A percentile compares a stretch with the other conserved stretches of the same genome.
Evolutionary conservation across 345 rosid species (phyloP).

Genomic region (Geranium brycei): DNA sequence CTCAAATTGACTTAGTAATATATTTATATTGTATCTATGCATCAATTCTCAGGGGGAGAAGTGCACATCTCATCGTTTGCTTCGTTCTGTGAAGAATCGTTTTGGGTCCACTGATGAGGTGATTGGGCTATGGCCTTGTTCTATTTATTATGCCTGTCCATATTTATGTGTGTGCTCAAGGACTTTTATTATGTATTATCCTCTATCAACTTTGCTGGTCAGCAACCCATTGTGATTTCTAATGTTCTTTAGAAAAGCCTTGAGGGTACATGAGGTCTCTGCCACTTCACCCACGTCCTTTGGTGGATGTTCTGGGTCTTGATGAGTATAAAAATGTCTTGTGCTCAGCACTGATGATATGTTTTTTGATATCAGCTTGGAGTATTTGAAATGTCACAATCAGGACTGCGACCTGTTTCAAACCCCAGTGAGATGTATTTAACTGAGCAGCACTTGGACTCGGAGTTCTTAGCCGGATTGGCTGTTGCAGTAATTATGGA

Average conservation of each 20-base stretch:
- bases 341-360: not conserved
- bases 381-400: constrained; percentile 74
- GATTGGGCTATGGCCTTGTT: not conserved
- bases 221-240: too few species aligned
- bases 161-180: too few species aligned
- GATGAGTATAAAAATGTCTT: not conserved
- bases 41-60: constrained; percentile 60
- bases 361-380: constrained; percentile 47
- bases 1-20: not conserved
- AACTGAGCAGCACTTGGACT: constrained; percentile 52
- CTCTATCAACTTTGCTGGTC: too few species aligned
- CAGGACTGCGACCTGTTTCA: constrained; percentile 60
- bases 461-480: constrained; percentile 74
- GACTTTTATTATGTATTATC: too few species aligned
- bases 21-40: not conserved
- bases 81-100: constrained; percentile 88
- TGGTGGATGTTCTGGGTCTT: not conserved
- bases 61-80: constrained; percentile 67
- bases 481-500: constrained; percentile 89
- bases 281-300: too few species aligned
- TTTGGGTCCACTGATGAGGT: constrained; percentile 95
- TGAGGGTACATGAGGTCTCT: too few species aligned
- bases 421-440: constrained; percentile 78
- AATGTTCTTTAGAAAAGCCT: too few species aligned
- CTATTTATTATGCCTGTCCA: too few species aligned